Evolutionary conservation across 1,284 basidiomycete species (phyloP), one percentile per base, ranked within the genome.

Genomic region (Peniophora sp.): DNA sequence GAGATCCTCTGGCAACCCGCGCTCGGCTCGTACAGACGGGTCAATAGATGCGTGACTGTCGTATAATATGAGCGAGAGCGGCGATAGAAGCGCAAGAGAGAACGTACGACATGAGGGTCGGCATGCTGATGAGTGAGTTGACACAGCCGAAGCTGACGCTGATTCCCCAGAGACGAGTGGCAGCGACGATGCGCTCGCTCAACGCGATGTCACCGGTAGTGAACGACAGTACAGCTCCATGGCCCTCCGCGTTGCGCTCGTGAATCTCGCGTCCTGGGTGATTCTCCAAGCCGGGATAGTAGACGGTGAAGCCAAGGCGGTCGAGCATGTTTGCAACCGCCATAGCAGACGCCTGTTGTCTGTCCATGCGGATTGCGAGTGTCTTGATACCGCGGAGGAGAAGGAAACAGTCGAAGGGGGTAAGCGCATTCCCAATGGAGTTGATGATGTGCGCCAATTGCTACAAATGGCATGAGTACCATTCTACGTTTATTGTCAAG

Each of bases 41-140:
- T 97, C 94, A 60, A 99, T 99, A 37, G 95, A 98, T 24, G 97
- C 95, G 68, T 99, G 97, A 23, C 93, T 96, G 57, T 34, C 50
- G 35, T 54, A 39, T 54, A 43, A 47, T 51, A 52, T 54, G 27
- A 46, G 27, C 14, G 20, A 47, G 53, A 52, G 23, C 47, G 50
- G 47, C 37, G 39, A 48, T 51, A 53, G 45, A 36, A 47, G 11
- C 20, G 3, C 11, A 20, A 42, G 9, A 24, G 6, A 52, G 37
- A 60, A 82, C 92, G 71, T 68, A 96, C 93, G 93, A 97, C 97
- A 99, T 99, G 59, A 95, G 85, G 68, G 97, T 99, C 43, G 97
- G 97, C 97, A 99, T 99, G 60, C 92, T 95, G 70, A 99, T 99
- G 64, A 99, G 71, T 63, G 89, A 93, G 75, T 99, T 99, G 59